Conservation (phyloP, 1,284 basidiomycete genomes). For the Sporisorium sorghi region DNA sequence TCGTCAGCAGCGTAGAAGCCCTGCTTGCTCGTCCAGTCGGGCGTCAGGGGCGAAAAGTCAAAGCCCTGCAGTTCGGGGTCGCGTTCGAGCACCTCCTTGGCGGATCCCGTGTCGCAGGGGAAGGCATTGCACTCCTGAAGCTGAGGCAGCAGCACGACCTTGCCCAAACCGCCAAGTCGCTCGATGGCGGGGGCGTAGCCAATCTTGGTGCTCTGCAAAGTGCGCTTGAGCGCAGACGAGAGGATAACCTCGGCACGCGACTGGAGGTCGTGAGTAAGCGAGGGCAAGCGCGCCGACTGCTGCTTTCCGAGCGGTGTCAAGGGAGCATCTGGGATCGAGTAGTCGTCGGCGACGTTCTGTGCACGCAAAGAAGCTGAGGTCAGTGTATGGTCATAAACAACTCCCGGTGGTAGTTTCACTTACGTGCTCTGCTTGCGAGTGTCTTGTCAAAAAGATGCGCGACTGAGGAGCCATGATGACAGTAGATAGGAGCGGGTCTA, state of each 20-base stretch:
- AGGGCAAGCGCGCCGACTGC: constrained; percentile 58
- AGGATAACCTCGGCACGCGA: constrained; percentile 57
- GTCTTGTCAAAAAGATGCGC: constrained; percentile 59
- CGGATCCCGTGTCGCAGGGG: constrained; percentile 68
- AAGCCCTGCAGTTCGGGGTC: constrained; percentile 62
- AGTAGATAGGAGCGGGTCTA: not conserved
- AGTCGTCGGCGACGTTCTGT: constrained; percentile 62
- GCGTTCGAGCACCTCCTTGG: constrained; percentile 56
- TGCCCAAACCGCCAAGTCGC: constrained; percentile 58
- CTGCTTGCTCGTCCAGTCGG: constrained; percentile 67
- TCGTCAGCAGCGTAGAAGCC: constrained; percentile 66
- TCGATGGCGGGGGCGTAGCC: constrained; percentile 61
- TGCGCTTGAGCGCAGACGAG: constrained; percentile 62
- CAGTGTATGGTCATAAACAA: too few relatives aligned
- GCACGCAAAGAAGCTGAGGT: too few relatives aligned
- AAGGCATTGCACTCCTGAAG: constrained; percentile 67
- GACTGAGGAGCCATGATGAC: constrained; percentile 48
- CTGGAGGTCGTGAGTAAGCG: constrained; percentile 54
- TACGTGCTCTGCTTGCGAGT: constrained; percentile 65
- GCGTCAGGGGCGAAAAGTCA: constrained; percentile 62
- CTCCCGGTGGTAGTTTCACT: constrained; percentile 11
- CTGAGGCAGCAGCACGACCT: constrained; percentile 63
- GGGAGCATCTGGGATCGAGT: constrained; percentile 65
- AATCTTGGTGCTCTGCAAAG: constrained; percentile 64
- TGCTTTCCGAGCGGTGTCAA: constrained; percentile 65